Conservation (phyloP, 768 basidiomycete genomes). For the Lentinula detonsa region DNA sequence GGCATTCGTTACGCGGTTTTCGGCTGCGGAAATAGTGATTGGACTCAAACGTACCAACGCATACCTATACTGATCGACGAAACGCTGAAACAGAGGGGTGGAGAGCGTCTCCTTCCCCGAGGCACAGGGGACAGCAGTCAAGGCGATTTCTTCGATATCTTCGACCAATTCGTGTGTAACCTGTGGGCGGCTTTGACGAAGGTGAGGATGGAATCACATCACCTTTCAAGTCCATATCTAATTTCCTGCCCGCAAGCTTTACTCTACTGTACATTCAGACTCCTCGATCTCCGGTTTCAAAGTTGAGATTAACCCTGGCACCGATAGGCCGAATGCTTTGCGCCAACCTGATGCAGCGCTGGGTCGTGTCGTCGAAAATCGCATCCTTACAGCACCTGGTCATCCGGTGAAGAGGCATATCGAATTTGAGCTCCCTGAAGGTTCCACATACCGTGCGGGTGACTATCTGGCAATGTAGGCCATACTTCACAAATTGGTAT, state of each 20-base stretch:
- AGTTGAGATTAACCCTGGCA: slow-evolving; percentile 24
- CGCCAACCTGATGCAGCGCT: slow-evolving; percentile 31
- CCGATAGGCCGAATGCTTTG: slow-evolving; percentile 25
- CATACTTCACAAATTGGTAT: neutral
- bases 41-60: slow-evolving; percentile 40
- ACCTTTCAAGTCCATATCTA: neutral
- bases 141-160: slow-evolving; percentile 35
- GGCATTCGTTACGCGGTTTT: slow-evolving; percentile 38
- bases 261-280: slow-evolving; percentile 17
- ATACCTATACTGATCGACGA: slow-evolving; percentile 36
- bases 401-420: slow-evolving; percentile 36
- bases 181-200: slow-evolving; percentile 30
- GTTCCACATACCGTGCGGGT: slow-evolving; percentile 32
- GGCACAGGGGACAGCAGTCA: slow-evolving; percentile 38
- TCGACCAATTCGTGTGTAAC: slow-evolving; percentile 34
- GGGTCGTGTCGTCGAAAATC: slow-evolving; percentile 33
- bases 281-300: slow-evolving; percentile 15
- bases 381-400: slow-evolving; percentile 30
- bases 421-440: slow-evolving; percentile 34
- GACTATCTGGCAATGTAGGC: slow-evolving; percentile 42
- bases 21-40: slow-evolving; percentile 45
- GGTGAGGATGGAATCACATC: slow-evolving; percentile 15
- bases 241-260: slow-evolving; percentile 19
- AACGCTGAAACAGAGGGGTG: slow-evolving; percentile 27
- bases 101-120: slow-evolving; percentile 25